These are phyloP conservation scores for Auriscalpium orientale DNA, from an alignment of 768 basidiomycete species.

Conservation along the genomic window DNA sequence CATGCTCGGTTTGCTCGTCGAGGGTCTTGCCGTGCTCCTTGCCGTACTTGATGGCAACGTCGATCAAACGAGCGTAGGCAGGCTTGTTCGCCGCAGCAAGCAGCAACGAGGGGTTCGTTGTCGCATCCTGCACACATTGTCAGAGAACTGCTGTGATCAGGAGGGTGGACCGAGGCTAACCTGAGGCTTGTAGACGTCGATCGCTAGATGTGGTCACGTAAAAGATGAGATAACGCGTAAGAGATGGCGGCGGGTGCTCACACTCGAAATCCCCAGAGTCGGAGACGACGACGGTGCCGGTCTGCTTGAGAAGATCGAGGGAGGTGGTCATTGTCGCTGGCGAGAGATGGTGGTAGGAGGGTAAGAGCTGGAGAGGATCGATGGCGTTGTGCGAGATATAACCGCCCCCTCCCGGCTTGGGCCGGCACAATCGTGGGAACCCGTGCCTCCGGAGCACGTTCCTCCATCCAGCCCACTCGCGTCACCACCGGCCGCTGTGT, in stretches of 20 bases:
- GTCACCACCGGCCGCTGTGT: no score
- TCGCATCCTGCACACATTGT: constrained; percentile 65
- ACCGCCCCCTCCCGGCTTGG: no score
- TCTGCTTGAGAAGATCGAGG: constrained; percentile 78
- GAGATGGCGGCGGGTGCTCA: constrained; percentile 17
- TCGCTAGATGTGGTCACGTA: constrained; percentile 46
- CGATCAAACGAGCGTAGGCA: constrained; percentile 75
- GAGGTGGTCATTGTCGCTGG: constrained; percentile 56
- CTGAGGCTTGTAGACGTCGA: constrained; percentile 95
- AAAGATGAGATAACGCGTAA: constrained; percentile 3
- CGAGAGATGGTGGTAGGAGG: constrained; percentile 9
- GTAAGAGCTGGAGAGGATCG: neutral
- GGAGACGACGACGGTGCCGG: constrained; percentile 93
- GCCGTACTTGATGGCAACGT: constrained; percentile 63
- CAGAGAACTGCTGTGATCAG: neutral
- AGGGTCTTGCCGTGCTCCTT: constrained; percentile 76
- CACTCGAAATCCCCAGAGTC: constrained; percentile 97
- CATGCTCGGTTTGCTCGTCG: constrained; percentile 69
- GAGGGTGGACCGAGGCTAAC: constrained; percentile 22
- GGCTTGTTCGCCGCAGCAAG: constrained; percentile 89
- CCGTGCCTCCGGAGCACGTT: no score
- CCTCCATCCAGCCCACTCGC: no score
- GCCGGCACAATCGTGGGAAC: no score
- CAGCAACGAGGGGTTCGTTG: constrained; percentile 95
- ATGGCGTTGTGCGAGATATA: no score